These are phyloP conservation scores for Paramecium primaurelia DNA, from an alignment of 73 alveolate genomes.

Conservation along the genomic window DNA sequence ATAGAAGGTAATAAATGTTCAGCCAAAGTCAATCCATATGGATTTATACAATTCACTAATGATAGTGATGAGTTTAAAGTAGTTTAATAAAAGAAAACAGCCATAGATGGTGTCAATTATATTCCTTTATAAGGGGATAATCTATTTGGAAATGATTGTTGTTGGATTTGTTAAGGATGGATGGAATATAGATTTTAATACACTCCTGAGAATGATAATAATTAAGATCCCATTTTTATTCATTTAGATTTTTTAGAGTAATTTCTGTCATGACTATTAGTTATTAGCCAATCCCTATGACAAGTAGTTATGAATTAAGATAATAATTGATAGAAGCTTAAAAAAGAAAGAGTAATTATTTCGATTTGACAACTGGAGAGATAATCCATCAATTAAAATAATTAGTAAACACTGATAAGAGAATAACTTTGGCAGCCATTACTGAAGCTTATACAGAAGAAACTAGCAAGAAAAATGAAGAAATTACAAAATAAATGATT, in stretches of 20 bases:
- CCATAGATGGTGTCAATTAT: neutral
- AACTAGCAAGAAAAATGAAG: neutral
- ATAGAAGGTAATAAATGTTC: slow-evolving; percentile 31
- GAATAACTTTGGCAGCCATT: neutral
- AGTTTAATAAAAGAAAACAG: neutral
- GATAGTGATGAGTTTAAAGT: neutral
- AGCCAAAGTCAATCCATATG: slow-evolving; percentile 12
- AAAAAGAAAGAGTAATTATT: neutral
- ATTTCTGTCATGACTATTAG: neutral
- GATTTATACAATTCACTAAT: neutral
- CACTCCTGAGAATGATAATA: neutral
- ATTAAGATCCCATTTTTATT: neutral
- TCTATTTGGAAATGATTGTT: slow-evolving; percentile 19
- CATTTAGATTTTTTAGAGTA: slow-evolving; percentile 6
- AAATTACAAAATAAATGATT: neutral
- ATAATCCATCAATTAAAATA: neutral
- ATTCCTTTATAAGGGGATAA: neutral
- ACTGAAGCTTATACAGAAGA: neutral
- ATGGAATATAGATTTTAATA: slow-evolving; percentile 8
- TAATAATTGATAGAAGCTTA: neutral
- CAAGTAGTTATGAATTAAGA: neutral
- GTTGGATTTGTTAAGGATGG: slow-evolving; percentile 52
- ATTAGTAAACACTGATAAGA: neutral
- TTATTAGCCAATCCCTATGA: slow-evolving; percentile 9
- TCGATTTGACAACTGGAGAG: slow-evolving; percentile 20